phyloP scores from a whole-genome alignment of 306 rosid species.

The Quercus mongolica region DNA sequence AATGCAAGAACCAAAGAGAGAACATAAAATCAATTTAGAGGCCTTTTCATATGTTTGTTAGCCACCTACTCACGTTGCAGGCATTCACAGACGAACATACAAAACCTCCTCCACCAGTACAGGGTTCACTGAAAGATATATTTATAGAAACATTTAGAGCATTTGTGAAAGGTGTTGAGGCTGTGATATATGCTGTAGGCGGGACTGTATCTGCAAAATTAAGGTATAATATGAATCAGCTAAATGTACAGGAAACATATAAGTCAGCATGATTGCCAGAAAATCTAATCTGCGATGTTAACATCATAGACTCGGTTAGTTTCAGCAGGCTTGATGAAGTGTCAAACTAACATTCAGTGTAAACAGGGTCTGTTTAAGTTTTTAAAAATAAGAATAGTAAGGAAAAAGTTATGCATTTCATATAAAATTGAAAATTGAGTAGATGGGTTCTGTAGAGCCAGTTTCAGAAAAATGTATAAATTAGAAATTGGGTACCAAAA shows the following conservation, averaged over 20 bases:
- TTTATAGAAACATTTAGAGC: slow-evolving; percentile 66
- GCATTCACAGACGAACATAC: slow-evolving; percentile 63
- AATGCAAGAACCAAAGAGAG: neutral
- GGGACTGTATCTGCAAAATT: slow-evolving; percentile 69
- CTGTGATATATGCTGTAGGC: slow-evolving; percentile 74
- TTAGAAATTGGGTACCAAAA: neutral
- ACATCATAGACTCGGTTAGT: neutral
- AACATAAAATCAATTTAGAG: neutral
- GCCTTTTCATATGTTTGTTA: slow-evolving; percentile 1
- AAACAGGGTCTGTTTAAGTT: neutral
- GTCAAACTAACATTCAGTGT: neutral
- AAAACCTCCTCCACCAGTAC: slow-evolving; percentile 64
- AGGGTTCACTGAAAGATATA: slow-evolving; percentile 76
- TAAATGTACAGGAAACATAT: neutral
- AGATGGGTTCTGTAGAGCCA: neutral
- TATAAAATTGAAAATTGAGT: neutral
- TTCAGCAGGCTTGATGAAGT: neutral
- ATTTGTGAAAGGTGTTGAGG: slow-evolving; percentile 60
- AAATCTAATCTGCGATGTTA: neutral
- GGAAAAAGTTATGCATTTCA: neutral
- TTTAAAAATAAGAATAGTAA: neutral
- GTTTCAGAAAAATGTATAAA: neutral
- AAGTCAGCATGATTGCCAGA: neutral
- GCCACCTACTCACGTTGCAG: slow-evolving; percentile 85
- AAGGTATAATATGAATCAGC: neutral